Percentiles rank a stretch among this genome's conserved stretches.
Conservation (phyloP, 257 asterid genomes). For the Solanum pimpinellifolium region DNA sequence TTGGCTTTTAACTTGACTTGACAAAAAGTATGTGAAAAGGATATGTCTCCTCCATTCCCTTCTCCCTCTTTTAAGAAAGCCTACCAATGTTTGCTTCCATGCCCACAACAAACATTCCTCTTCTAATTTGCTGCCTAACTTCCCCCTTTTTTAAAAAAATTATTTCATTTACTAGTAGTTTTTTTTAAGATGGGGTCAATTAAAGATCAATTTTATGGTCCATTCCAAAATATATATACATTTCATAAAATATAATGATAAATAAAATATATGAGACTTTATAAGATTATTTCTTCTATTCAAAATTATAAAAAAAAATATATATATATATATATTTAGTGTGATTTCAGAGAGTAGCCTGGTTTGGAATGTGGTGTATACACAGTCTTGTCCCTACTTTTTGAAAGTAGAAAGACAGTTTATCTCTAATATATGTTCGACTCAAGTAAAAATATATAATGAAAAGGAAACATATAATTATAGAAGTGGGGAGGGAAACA, state of each 20-base stretch:
- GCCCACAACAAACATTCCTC: conserved; percentile 24
- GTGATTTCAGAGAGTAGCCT: not conserved
- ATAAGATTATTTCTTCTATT: not conserved
- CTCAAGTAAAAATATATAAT: not conserved
- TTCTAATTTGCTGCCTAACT: not conserved
- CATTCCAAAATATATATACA: not conserved
- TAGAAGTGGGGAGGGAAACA: not conserved
- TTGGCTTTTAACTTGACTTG: not conserved
- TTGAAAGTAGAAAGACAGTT: too few species aligned
- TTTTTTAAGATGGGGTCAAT: not conserved
- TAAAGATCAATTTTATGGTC: not conserved
- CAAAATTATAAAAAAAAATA: not conserved
- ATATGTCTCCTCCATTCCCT: conserved; percentile 29
- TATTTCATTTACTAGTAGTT: not conserved
- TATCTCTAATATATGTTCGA: not conserved
- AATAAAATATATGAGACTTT: not conserved
- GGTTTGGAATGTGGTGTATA: not conserved
- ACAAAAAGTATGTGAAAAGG: conserved; percentile 39
- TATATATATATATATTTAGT: too few species aligned
- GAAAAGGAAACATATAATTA: not conserved
- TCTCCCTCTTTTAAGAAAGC: conserved; percentile 17
- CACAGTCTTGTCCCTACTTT: not conserved
- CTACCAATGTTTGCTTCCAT: conserved; percentile 17
- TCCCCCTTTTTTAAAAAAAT: not conserved
- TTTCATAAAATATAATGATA: too few species aligned